A percentile compares a stretch with the other conserved stretches of the same genome.
Conservation (phyloP, 176 grass and related monocot species). For the Phyllostachys edulis region DNA sequence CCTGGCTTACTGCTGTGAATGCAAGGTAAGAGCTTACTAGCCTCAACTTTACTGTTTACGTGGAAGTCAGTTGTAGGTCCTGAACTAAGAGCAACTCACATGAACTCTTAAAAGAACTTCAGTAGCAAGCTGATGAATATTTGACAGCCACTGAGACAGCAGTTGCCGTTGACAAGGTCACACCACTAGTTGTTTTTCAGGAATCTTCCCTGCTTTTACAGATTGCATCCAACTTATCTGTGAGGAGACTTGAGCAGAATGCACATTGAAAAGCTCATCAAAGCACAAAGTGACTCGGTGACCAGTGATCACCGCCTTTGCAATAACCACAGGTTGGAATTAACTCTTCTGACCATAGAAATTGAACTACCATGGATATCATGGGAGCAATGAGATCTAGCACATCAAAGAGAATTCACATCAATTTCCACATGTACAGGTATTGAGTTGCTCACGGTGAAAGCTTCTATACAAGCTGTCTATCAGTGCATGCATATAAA, state of each 20-base stretch:
- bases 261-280: neutral
- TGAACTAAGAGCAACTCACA: slow-evolving; percentile 2
- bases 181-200: neutral
- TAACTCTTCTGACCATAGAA: neutral
- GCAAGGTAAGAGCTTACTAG: neutral
- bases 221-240: neutral
- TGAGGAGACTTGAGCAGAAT: neutral
- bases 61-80: neutral
- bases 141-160: neutral
- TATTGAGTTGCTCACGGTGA: neutral
- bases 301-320: neutral
- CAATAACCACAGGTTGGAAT: neutral
- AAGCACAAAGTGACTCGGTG: neutral
- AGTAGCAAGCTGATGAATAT: neutral
- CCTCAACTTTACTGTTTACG: neutral
- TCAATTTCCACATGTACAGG: neutral
- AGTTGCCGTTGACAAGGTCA: neutral
- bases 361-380: neutral
- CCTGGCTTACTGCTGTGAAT: neutral
- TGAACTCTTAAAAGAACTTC: neutral
- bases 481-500: neutral
- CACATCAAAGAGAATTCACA: neutral
- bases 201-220: neutral
- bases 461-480: neutral
- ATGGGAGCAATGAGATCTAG: neutral